Conservation (phyloP, 2,329 filamentous ascomycete genomes). For the Cytospora mali region DNA sequence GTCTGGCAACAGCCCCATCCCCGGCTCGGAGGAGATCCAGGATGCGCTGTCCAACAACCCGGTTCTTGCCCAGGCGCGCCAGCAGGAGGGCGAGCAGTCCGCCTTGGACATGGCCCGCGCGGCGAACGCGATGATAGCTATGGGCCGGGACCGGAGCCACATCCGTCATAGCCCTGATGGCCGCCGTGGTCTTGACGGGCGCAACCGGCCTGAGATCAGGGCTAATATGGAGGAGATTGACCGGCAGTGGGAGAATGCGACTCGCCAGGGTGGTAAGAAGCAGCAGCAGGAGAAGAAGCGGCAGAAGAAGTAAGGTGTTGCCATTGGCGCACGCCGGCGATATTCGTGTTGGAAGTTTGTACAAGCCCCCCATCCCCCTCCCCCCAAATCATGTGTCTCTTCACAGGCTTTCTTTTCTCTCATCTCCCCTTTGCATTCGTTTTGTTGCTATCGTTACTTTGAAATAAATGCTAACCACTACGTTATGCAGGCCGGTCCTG, state of each 20-base stretch:
- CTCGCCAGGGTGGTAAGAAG: background rate
- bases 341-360: too few relatives aligned
- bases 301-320: background rate
- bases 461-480: too few relatives aligned
- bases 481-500: too few relatives aligned
- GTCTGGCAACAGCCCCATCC: too few relatives aligned
- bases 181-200: background rate
- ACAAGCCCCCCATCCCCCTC: too few relatives aligned
- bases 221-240: background rate
- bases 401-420: too few relatives aligned
- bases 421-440: too few relatives aligned
- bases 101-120: background rate
- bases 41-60: background rate
- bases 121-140: background rate
- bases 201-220: background rate
- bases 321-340: too few relatives aligned
- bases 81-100: background rate
- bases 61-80: background rate
- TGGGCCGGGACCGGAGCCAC: background rate
- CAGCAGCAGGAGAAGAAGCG: background rate
- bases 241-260: background rate
- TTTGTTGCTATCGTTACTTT: too few relatives aligned
- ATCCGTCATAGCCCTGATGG: background rate
- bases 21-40: background rate
- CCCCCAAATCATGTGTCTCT: too few relatives aligned